Percentiles rank a stretch among this genome's conserved stretches.
Evolutionary conservation across 352 stramenopile genomes (phyloP).

Genomic region (Hyphochytrium catenoides): DNA sequence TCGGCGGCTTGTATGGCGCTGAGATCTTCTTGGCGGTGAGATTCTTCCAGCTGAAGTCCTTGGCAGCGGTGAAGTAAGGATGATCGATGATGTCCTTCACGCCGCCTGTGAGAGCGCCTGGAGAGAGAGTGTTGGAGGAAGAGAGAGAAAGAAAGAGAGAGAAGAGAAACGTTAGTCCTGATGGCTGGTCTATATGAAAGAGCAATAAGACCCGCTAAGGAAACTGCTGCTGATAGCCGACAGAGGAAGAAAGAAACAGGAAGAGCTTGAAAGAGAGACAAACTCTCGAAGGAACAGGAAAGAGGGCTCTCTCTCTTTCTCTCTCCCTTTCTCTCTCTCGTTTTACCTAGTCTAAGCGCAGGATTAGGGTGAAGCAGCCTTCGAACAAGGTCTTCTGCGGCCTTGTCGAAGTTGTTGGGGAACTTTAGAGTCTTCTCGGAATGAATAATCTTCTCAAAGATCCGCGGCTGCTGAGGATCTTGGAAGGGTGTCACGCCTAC

Average conservation of each 20-base stretch:
- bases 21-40: conserved; percentile 44
- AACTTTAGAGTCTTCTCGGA: conserved; percentile 42
- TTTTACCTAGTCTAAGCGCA: conserved; percentile 27
- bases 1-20: conserved; percentile 36
- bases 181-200: conserved; percentile 1
- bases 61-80: conserved; percentile 46
- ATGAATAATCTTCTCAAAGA: conserved; percentile 60
- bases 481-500: conserved; percentile 47
- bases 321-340: too few relatives aligned
- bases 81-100: conserved; percentile 51
- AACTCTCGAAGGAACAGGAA: neutral
- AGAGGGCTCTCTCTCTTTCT: too few relatives aligned
- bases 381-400: conserved; percentile 44
- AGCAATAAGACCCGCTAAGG: conserved; percentile 1
- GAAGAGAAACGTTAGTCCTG: conserved; percentile 1
- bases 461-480: conserved; percentile 59
- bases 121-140: too few relatives aligned
- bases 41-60: conserved; percentile 50
- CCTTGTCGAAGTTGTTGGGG: conserved; percentile 35
- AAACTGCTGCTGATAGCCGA: conserved; percentile 1
- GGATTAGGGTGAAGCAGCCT: conserved; percentile 53
- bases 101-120: conserved; percentile 32
- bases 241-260: too few relatives aligned
- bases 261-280: neutral
- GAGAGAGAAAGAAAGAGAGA: conserved; percentile 1